Evolutionary conservation across 2,329 filamentous ascomycete genomes (phyloP).

Genomic region (Metarhizium humberi): DNA sequence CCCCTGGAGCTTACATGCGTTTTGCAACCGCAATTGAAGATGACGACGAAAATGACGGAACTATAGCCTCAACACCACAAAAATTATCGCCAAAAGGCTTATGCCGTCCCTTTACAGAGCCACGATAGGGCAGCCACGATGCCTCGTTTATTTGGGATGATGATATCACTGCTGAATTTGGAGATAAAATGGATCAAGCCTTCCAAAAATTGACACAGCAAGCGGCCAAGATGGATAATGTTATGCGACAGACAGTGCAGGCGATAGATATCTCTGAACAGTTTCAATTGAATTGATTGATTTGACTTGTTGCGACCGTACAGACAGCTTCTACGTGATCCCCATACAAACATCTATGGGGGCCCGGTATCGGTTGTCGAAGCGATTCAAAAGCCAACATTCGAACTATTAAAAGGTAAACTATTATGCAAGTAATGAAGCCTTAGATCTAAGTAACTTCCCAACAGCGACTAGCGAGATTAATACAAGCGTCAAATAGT

Average conservation of each 20-base stretch:
- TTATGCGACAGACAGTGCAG: neutral
- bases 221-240: neutral
- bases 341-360: neutral
- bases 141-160: neutral
- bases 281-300: neutral
- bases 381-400: neutral
- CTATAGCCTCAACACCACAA: neutral
- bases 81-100: neutral
- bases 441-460: too few species aligned
- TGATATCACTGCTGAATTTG: neutral
- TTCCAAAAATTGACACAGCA: neutral
- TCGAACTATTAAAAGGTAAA: too few species aligned
- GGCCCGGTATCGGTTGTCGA: neutral
- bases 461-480: too few species aligned
- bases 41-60: neutral
- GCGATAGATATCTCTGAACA: neutral
- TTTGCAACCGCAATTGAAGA: neutral
- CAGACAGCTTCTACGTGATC: neutral
- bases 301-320: neutral
- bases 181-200: neutral
- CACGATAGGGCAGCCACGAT: neutral
- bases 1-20: neutral
- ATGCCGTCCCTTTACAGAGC: neutral
- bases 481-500: too few species aligned
- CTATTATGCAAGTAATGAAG: too few species aligned